These are phyloP conservation scores for Candida morakotiae DNA, from an alignment of 805 yeast species.

Conservation along the genomic window DNA sequence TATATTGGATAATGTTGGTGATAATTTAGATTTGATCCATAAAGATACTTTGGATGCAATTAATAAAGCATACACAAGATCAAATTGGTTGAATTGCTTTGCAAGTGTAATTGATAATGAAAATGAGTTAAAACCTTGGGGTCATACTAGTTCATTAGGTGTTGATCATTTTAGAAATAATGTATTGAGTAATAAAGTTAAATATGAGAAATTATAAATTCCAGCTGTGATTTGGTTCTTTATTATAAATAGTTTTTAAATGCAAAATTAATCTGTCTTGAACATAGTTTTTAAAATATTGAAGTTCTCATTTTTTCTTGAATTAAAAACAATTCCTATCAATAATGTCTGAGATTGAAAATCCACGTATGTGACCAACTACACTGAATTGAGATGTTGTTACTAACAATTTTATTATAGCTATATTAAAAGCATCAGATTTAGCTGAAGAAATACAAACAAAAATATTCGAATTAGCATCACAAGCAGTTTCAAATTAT, in stretches of 20 bases:
- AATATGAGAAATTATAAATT: slow-evolving; percentile 17
- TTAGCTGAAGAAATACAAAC: slow-evolving; percentile 51
- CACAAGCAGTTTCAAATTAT: slow-evolving; percentile 37
- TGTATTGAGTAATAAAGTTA: slow-evolving; percentile 21
- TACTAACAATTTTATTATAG: slow-evolving; percentile 15
- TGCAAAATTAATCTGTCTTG: too few relatives aligned
- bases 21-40: slow-evolving; percentile 23
- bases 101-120: slow-evolving; percentile 28
- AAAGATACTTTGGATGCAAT: slow-evolving; percentile 22
- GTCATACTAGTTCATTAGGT: slow-evolving; percentile 31
- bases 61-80: slow-evolving; percentile 20
- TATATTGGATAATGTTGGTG: slow-evolving; percentile 30
- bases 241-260: too few relatives aligned
- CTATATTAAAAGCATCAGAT: slow-evolving; percentile 40
- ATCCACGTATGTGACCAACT: slow-evolving; percentile 9
- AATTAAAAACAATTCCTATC: too few relatives aligned
- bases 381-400: not conserved
- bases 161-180: slow-evolving; percentile 22
- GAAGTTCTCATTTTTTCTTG: too few relatives aligned
- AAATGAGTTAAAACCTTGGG: slow-evolving; percentile 29
- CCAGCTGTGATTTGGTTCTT: too few relatives aligned
- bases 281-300: too few relatives aligned
- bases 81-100: slow-evolving; percentile 28
- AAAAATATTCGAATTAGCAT: slow-evolving; percentile 44
- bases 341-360: slow-evolving; percentile 7